phyloP scores from a whole-genome alignment of 179 eudicot species.

The Dionaea muscipula region DNA sequence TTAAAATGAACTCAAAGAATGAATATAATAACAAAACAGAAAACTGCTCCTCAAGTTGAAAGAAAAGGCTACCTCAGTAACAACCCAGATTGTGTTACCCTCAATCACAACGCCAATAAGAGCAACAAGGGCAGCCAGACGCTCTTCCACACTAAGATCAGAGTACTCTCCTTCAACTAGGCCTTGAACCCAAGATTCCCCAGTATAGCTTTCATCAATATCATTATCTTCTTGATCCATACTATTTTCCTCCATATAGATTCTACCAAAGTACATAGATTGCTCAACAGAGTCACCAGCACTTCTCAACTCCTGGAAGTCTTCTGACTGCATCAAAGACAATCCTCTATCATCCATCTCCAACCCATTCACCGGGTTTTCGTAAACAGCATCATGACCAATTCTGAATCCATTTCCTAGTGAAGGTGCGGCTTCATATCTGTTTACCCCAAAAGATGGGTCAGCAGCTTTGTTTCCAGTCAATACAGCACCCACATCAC shows the following conservation, averaged over 20 bases:
- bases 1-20: background rate
- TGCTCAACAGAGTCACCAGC: slow-evolving; percentile 25
- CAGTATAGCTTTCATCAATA: slow-evolving; percentile 50
- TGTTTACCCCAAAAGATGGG: slow-evolving; percentile 20
- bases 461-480: slow-evolving; percentile 32
- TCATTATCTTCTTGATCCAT: slow-evolving; percentile 43
- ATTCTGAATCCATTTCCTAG: slow-evolving; percentile 28
- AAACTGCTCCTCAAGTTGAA: too few relatives aligned
- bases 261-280: slow-evolving; percentile 19
- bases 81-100: slow-evolving; percentile 62
- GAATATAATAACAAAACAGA: background rate
- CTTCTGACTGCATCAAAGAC: slow-evolving; percentile 21
- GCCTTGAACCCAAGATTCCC: slow-evolving; percentile 83
- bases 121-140: slow-evolving; percentile 69
- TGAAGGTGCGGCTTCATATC: slow-evolving; percentile 15
- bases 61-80: slow-evolving; percentile 54
- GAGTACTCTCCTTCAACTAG: slow-evolving; percentile 74
- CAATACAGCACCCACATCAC: slow-evolving; percentile 40
- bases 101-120: slow-evolving; percentile 60
- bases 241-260: slow-evolving; percentile 25
- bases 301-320: slow-evolving; percentile 17
- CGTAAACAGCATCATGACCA: slow-evolving; percentile 12
- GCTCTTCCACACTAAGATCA: slow-evolving; percentile 66
- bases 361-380: slow-evolving; percentile 26
- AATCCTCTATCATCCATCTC: slow-evolving; percentile 23